Base-by-base conservation (phyloP, 108 stramenopile species). In the Aureococcus anophagefferens region DNA sequence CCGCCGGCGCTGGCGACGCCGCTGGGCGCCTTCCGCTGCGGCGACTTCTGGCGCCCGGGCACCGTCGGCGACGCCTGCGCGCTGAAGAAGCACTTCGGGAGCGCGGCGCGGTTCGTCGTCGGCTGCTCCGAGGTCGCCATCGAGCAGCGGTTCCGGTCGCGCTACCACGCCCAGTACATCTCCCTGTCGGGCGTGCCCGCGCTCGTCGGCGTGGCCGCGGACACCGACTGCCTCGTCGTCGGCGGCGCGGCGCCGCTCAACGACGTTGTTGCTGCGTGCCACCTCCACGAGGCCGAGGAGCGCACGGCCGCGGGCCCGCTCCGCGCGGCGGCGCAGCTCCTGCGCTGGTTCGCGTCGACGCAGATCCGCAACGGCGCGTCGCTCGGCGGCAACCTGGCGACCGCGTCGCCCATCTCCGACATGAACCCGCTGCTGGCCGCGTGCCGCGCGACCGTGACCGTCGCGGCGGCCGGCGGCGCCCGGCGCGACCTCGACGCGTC, bases 271-370 rank as follows among this genome's bases (percentile, higher is more conserved):
- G 88, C 87, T 0, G 81, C 87, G 28, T 68, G 72, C 64, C 92
- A 93, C 14, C 91, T 92, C 64, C 86, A 89, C 34, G n/a, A n/a
- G n/a, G n/a, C n/a, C n/a, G n/a, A n/a, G n/a, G n/a, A n/a, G n/a
- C n/a, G n/a, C n/a, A n/a, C n/a, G n/a, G n/a, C n/a, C n/a, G n/a
- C n/a, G n/a, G n/a, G n/a, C n/a, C n/a, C n/a, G n/a, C n/a, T n/a
- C n/a, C n/a, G n/a, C n/a, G n/a, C n/a, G n/a, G n/a, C n/a, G n/a
- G n/a, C n/a, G n/a, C 85, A 93, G 68, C 95, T 96, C 93, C 80
- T 96, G 45, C 83, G 93, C 9, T 96, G 96, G 96, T 96, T 96
- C 71, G 96, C 94, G 17, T 95, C 94, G 5, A 92, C 91, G 18
- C 96, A 96, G 76, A 95, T 96, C 67, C 81, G 96, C 28, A 96